Evolutionary conservation across 1,139 yeast species (phyloP), one percentile per base, ranked within the genome.

Genomic region (Geotrichum fermentans): DNA sequence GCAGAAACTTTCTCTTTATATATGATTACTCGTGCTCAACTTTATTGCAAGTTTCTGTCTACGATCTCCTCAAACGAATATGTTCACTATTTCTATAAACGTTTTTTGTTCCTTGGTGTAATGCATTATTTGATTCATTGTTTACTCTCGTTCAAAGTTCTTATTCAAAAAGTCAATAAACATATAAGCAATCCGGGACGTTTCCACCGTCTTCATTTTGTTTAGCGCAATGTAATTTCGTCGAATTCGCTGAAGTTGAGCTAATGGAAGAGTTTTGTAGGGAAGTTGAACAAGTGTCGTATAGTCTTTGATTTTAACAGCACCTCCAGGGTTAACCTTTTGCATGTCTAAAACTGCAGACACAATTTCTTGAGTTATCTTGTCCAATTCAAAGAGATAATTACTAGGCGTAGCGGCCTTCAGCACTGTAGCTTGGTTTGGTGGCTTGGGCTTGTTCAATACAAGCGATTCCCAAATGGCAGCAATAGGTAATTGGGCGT

Each of bases 231-330:
- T 79, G 63, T 84, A 92, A 24, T 90, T 83, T 56, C 98, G 74
- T 64, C 96, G 75, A 22, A 86, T 74, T 54, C 97, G 73, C 61
- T 90, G 96, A 48, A 92, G 66, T 58, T 85, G 89, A 0, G 96
- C 88, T 33, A 83, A 72, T 13, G 89, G 78, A 10, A 87, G 79
- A 1, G 74, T 68, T 10, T 72, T 72, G 2, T 79, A 64, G 0
- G 97, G 97, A 62, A 90, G 69, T 13, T 77, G 78, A 2, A 88
- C 77, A 18, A 67, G 69, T 5, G 63, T 68, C 2, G 62, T 62
- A 17, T 66, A 64, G 14, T 68, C 74, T 39, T 67, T 64, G 4
- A 75, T 60, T 41, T 64, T 71, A 2, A 70, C 70, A 2, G 46
- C 77, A 1, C 86, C 86, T 0, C 78, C 72, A 0, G 78, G 70